Evolutionary conservation across 1,284 basidiomycete genomes (phyloP), one percentile per base, ranked within the genome.

Genomic region (Sanghuangporus sanghuang): DNA sequence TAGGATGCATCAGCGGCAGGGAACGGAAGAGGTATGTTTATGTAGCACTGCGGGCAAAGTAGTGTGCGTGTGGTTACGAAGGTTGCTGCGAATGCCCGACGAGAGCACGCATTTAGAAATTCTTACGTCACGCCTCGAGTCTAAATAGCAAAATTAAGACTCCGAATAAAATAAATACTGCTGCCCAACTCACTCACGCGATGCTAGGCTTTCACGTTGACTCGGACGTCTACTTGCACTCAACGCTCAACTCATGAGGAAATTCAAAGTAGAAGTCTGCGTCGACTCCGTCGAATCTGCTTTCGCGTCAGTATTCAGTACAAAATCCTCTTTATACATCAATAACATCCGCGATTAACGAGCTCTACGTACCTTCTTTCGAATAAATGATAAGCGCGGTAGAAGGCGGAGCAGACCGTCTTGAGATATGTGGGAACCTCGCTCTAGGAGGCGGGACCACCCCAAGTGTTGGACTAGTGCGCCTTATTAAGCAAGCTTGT

Each of bases 281-380:
- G 79, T 93, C 48, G 90, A 92, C 76, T 92, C 90, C 4, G 81
- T 90, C 16, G 83, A 86, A 69, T 91, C 89, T 16, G 88, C 90
- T 2, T 69, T 83, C 62, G 82, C 81, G 89, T 90, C 56, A 61
- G 85, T 81, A 32, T 49, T 32, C n/a, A n/a, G n/a, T n/a, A 44
- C 42, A 5, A 44, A n/a, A n/a, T n/a, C 5, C 11, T 12, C 42
- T 44, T n/a, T 12, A 12, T 44, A n/a, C 4, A 2, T 44, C 42
- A 44, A 44, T n/a, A 44, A 44, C 42, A 12, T 38, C 36, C 39
- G 35, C 49, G 50, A 5, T 21, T 27, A 35, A 9, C 9, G 14
- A 7, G 18, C 9, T 60, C 7, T 21, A 16, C 38, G 23, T 38
- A 39, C 21, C 14, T n/a, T 27, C 55, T 56, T 21, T 16, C 6